Evolutionary conservation across 2,329 filamentous ascomycete genomes (phyloP), one percentile per base, ranked within the genome.

Genomic region (Acephala macrosclerotiorum): DNA sequence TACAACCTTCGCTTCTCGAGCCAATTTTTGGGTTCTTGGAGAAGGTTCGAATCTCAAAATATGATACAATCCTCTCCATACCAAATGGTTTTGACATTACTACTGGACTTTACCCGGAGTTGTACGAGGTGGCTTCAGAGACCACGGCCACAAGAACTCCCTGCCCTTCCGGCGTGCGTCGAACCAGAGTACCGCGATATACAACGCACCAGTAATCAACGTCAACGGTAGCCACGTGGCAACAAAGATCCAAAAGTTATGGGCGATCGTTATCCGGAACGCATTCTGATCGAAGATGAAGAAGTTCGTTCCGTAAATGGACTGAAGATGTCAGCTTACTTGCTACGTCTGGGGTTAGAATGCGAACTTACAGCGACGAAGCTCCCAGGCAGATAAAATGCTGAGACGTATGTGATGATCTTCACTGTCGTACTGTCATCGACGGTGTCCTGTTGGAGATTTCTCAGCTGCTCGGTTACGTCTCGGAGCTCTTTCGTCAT

Each of bases 401-500:
- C 42, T 22, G 42, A 47, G 16, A 47, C 42, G 20, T 20, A 47
- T 22, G 18, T 47, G 11, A 47, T 47, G 42, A 47, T 47, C 18
- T 20, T 20, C n/a, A 47, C 18, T 3, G 42, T 47, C 3, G 42
- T 20, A 47, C 18, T 47, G 42, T 47, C 42, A 18, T 47, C 42
- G 42, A 47, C 42, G 6, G 42, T 47, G n/a, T 47, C 42, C 42
- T 47, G 42, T 18, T 47, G 42, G 7, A 47, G n/a, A 22, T 47
- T 47, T 47, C 18, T 47, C 42, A 47, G 18, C n/a, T 47, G 42
- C 42, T 47, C 42, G 2, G 42, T 47, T 18, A 47, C 42, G 18
- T 20, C 42, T 47, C 42, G 42, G 42, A 47, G 42, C 11, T 47
- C 42, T 4, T 47, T 47, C n/a, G 42, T 47, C 42, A 47, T 47